phyloP scores from a whole-genome alignment of 23 red algal species.

The Chondrus crispus region DNA sequence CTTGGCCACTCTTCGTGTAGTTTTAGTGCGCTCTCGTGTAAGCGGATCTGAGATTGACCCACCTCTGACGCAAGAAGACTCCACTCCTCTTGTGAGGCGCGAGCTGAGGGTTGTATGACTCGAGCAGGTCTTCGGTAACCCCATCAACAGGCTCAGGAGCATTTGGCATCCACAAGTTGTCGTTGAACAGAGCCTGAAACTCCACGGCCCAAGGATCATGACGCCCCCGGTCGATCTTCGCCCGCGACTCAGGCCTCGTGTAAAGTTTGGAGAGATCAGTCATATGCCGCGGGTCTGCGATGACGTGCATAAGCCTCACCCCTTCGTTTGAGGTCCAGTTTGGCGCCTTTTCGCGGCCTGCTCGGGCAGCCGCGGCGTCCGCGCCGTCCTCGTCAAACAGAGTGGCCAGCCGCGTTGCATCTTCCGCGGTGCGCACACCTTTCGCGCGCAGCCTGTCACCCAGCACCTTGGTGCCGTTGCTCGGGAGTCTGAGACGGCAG shows the following conservation, averaged over 20 bases:
- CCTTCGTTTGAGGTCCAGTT: neutral
- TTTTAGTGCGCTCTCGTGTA: neutral
- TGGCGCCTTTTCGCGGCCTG: too few species aligned
- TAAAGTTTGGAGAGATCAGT: neutral
- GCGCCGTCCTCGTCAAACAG: too few species aligned
- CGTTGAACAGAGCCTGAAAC: neutral
- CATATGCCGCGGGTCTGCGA: neutral
- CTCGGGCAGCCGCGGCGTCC: too few species aligned
- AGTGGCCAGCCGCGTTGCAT: too few species aligned
- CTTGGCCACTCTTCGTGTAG: neutral
- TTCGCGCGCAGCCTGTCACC: too few species aligned
- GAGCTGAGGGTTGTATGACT: neutral
- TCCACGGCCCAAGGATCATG: neutral
- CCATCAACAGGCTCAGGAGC: neutral
- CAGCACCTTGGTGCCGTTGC: too few species aligned
- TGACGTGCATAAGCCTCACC: neutral
- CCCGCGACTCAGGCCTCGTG: neutral
- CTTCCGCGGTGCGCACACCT: too few species aligned
- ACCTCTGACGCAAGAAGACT: neutral
- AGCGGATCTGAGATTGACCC: neutral
- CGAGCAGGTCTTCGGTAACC: neutral
- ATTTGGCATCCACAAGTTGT: neutral
- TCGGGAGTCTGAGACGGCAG: too few species aligned
- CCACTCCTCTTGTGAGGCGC: neutral
- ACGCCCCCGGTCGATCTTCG: neutral